Evolutionary conservation across 176 grass and related monocot genomes (phyloP).

Genomic region (Avena atlantica): DNA sequence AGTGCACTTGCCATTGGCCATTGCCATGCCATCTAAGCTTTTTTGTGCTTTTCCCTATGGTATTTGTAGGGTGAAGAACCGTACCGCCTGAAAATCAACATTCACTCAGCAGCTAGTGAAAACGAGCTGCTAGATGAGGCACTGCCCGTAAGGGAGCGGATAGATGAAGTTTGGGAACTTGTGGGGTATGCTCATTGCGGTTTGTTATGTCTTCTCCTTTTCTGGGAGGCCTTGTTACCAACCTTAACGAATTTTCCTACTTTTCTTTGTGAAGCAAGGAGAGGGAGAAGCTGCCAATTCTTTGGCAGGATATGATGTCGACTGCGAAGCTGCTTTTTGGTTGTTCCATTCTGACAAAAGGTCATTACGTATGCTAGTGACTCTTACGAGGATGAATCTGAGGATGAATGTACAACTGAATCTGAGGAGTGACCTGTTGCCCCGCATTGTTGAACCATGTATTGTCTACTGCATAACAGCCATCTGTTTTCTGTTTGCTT

Average conservation of each 20-base stretch:
- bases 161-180: not conserved
- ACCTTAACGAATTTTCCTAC: not conserved
- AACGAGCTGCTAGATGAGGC: not conserved
- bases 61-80: not conserved
- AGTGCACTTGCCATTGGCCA: not conserved
- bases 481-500: not conserved
- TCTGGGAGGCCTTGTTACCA: not conserved
- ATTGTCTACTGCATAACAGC: not conserved
- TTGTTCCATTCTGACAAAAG: not conserved
- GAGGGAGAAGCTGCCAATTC: not conserved
- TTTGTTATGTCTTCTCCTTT: not conserved
- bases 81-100: not conserved
- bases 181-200: not conserved
- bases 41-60: not conserved
- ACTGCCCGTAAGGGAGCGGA: not conserved
- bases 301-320: not conserved
- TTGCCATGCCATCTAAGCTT: not conserved
- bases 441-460: not conserved
- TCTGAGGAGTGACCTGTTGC: not conserved
- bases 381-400: no score
- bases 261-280: not conserved
- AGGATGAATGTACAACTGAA: not conserved
- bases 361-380: not conserved
- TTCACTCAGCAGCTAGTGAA: not conserved
- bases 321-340: not conserved